These are phyloP conservation scores for Boletus speciosus DNA, from an alignment of 768 basidiomycete genomes.

Conservation along the genomic window DNA sequence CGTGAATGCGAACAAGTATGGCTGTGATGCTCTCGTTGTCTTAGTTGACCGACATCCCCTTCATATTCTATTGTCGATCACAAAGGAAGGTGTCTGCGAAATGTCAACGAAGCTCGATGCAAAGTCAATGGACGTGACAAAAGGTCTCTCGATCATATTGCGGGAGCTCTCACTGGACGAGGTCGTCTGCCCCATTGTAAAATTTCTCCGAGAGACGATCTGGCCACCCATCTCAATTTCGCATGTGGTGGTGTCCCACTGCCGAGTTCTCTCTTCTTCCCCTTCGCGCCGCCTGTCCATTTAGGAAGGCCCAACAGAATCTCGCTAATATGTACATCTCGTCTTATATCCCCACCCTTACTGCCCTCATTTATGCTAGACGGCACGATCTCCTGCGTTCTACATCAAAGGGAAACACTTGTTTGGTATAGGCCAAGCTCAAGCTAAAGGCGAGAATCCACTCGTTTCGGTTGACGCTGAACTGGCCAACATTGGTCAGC, in stretches of 20 bases:
- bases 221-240: not conserved
- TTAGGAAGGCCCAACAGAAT: not conserved
- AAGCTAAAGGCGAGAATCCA: not conserved
- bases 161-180: not conserved
- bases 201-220: not conserved
- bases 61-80: not conserved
- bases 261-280: not conserved
- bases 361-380: constrained; percentile 6
- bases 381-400: not conserved
- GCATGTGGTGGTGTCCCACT: not conserved
- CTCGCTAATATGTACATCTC: constrained; percentile 12
- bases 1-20: too few relatives aligned
- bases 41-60: not conserved
- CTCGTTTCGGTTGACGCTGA: not conserved
- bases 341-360: constrained; percentile 15
- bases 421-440: constrained; percentile 1
- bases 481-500: not conserved
- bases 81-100: too few relatives aligned
- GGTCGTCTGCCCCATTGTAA: not conserved
- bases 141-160: not conserved
- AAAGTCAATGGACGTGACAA: not conserved
- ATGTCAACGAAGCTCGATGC: not conserved
- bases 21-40: not conserved
- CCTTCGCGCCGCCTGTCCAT: not conserved
- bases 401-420: not conserved